Percentiles rank a stretch among this genome's conserved stretches.
Conservation (phyloP, 2,329 filamentous ascomycete species). For the Lasiodiplodia gonubiensis region DNA sequence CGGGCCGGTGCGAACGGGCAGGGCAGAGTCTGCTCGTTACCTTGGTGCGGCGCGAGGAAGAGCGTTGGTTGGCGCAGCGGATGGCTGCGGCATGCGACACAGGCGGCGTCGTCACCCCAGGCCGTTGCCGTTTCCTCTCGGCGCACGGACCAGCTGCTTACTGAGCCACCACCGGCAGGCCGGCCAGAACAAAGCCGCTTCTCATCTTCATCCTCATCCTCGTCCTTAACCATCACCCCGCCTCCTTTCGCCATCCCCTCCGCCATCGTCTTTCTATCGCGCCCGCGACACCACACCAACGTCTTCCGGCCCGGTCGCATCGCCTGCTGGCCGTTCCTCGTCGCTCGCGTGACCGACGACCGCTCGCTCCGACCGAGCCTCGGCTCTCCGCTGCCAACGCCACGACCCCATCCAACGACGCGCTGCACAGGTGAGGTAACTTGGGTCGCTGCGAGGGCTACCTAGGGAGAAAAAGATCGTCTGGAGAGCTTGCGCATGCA, state of each 20-base stretch:
- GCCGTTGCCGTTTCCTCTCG: constrained; percentile 2
- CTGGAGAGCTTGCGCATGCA: constrained; percentile 26
- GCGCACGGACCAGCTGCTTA: neutral
- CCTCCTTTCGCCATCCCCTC: constrained; percentile 21
- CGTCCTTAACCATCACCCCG: constrained; percentile 2
- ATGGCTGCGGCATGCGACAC: neutral
- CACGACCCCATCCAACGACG: constrained; percentile 11
- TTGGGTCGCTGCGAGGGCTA: constrained; percentile 21
- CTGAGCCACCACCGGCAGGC: too few species aligned
- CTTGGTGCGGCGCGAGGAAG: neutral
- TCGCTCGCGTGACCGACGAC: constrained; percentile 27
- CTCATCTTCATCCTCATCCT: neutral
- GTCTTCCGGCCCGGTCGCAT: neutral
- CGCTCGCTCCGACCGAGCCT: constrained; percentile 18
- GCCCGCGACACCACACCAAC: constrained; percentile 1
- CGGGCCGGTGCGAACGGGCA: too few species aligned
- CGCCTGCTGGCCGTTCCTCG: neutral
- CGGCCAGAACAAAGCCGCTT: neutral
- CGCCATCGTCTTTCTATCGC: constrained; percentile 7
- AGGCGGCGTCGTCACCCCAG: neutral
- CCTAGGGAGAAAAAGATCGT: constrained; percentile 24
- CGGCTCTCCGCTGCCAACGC: constrained; percentile 19
- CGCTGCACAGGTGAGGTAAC: constrained; percentile 28
- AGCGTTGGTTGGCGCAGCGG: neutral
- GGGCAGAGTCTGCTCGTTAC: too few species aligned